phyloP scores from a whole-genome alignment of 2,329 filamentous ascomycete genomes.

The Sordariomycetes sp. region DNA sequence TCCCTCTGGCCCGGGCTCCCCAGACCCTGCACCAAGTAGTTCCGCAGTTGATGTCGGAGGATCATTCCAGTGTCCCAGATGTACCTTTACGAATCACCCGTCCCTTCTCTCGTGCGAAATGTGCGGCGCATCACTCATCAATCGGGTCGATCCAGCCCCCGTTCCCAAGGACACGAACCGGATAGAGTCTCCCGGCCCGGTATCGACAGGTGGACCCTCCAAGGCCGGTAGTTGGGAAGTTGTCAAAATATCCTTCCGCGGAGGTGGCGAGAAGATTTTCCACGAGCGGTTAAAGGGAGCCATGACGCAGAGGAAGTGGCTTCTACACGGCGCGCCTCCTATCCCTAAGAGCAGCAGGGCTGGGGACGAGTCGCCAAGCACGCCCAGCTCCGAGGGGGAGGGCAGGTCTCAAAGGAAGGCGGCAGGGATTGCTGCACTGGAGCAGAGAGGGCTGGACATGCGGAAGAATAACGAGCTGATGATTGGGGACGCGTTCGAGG shows the following conservation, averaged over 20 bases:
- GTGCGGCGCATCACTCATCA: constrained; percentile 64
- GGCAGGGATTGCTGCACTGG: constrained; percentile 83
- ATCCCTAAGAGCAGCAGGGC: constrained; percentile 50
- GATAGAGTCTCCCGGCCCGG: constrained; percentile 67
- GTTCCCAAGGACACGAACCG: constrained; percentile 26
- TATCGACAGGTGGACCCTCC: constrained; percentile 28
- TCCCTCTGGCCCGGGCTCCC: background rate
- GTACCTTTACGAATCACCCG: constrained; percentile 88
- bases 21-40: background rate
- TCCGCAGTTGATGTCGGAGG: constrained; percentile 12
- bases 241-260: constrained; percentile 85
- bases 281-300: constrained; percentile 78
- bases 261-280: constrained; percentile 80
- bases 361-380: constrained; percentile 16
- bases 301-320: constrained; percentile 89
- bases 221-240: constrained; percentile 51
- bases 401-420: constrained; percentile 34
- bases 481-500: constrained; percentile 89
- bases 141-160: constrained; percentile 28
- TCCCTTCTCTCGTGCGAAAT: constrained; percentile 81
- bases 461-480: constrained; percentile 87
- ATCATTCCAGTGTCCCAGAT: constrained; percentile 62
- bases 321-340: constrained; percentile 79
- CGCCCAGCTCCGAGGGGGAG: constrained; percentile 3
- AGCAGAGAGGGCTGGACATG: constrained; percentile 70